Evolutionary conservation across 352 stramenopile genomes (phyloP).

Genomic region (Phytophthora citricola): DNA sequence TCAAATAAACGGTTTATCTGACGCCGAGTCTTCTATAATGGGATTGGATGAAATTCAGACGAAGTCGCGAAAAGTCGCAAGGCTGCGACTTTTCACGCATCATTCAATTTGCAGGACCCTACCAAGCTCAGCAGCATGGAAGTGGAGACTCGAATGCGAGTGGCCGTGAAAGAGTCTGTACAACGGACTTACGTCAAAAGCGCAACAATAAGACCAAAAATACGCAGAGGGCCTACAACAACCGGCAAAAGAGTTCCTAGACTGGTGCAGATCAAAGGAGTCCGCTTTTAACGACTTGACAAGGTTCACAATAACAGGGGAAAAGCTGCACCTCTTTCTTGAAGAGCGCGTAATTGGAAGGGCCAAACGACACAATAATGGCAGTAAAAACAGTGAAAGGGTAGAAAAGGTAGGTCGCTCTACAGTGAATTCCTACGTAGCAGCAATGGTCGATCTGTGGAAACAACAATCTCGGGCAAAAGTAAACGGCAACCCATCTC

Average conservation of each 20-base stretch:
- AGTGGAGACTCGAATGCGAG: neutral
- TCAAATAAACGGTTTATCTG: too few species aligned
- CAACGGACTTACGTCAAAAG: neutral
- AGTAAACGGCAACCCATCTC: neutral
- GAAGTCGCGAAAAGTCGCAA: too few species aligned
- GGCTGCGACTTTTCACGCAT: too few species aligned
- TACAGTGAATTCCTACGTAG: conserved; percentile 3
- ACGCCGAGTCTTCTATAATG: too few species aligned
- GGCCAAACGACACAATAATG: neutral
- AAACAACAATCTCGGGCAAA: neutral
- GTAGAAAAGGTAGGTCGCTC: neutral
- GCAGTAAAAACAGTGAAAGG: neutral
- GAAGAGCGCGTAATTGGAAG: conserved; percentile 9
- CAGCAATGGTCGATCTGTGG: conserved; percentile 9
- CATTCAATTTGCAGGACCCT: too few species aligned
- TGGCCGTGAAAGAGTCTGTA: neutral
- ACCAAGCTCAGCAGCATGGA: too few species aligned
- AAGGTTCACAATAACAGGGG: neutral
- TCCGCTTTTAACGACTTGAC: neutral
- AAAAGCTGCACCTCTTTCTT: conserved; percentile 14
- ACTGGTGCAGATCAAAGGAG: neutral
- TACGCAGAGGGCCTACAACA: neutral
- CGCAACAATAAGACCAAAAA: neutral
- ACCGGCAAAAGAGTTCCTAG: neutral
- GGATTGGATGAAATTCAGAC: too few species aligned